Evolutionary conservation across 192 early-diverging fungal species (phyloP), one percentile per base, ranked within the genome.

Genomic region (Spinellus fusiger): DNA sequence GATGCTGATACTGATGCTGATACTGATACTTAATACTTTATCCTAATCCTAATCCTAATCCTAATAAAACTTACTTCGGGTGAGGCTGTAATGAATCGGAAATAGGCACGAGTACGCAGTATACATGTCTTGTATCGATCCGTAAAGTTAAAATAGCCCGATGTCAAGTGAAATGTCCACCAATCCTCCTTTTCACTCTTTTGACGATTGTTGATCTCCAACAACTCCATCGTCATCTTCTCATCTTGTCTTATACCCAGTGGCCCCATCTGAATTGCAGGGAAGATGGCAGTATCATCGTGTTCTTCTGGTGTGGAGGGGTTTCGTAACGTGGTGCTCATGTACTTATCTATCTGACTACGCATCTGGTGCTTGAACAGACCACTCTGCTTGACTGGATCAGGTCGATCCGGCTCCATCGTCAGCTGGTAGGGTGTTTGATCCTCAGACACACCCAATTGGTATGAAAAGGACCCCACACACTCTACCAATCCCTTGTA

Each of bases 111-210:
- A 32, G 84, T 84, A 20, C 70, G 71, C 10, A 88, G 55, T 37
- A 95, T 83, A 35, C 71, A 67, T n/a, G 69, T 32, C 37, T 86
- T 84, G 74, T 90, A 86, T 13, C 69, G 56, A 22, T 80, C 55
- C 0, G 90, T 89, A 54, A 99, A 88, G 74, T 99, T 99, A 57
- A 99, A 91, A 58, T 99, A 99, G 37, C 92, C 93, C 9, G 93
- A 93, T 1, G 91, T 88, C 55, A 96, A 84, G 57, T 82, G 58
- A 12, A 85, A 75, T 12, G 76, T 86, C 69, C 85, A 86, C 26
- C 66, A 67, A n/a, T 31, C 28, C 7, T 64, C 62, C 18, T 32
- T 29, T 6, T 26, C 22, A n/a, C 66, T 48, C 35, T 71, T 56
- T 4, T 75, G 63, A 31, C 31, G 54, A 52, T 81, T 60, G 7